Base-by-base conservation (phyloP, 768 basidiomycete species). In the Infundibulicybe gibba region DNA sequence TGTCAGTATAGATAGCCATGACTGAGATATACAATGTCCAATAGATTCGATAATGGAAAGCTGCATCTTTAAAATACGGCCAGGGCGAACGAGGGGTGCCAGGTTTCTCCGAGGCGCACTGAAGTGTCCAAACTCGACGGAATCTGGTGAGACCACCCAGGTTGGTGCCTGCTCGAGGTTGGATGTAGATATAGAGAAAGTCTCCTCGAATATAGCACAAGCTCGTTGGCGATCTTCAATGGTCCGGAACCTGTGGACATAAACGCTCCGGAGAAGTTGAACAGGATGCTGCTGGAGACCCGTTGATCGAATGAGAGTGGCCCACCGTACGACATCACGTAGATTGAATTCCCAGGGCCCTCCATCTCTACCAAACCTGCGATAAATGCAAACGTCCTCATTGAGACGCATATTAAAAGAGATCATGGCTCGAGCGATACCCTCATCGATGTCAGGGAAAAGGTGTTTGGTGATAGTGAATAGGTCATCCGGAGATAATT, bases 341-440 rank as follows among this genome's bases (percentile, higher is more conserved):
- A 99, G 74, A 61, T 99, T 99, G 72, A 98, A 97, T 61, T 99
- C 95, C 95, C 95, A 99, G 4, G 95, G 97, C 46, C 80, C 75
- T 8, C 94, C 94, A 45, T 87, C 80, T 32, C 80, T 74, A 2
- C 79, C 94, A 61, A 97, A 92, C 2, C 74, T 53, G 15, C 80
- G 77, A 43, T 77, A 76, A 16, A 79, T 54, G 52, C 79, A 80
- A 8, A 87, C 81, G 56, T 84, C 81, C 6, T 81, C 72, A 43
- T 84, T 83, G 40, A 98, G 70, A 10, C 70, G 70, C 47, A 74
- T 69, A 60, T 93, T 97, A 72, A 87, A 97, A 1, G 72, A 55
- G 43, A 98, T 90, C 90, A 98, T 95, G 40, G 67, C 66, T 32
- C 75, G 71, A 19, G 97, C 66, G 13, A 77, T 58, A 2, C 71